Percentiles rank a stretch among this genome's conserved stretches.
phyloP scores from a whole-genome alignment of 2,329 filamentous ascomycete genomes.

The Diaporthe velutina region DNA sequence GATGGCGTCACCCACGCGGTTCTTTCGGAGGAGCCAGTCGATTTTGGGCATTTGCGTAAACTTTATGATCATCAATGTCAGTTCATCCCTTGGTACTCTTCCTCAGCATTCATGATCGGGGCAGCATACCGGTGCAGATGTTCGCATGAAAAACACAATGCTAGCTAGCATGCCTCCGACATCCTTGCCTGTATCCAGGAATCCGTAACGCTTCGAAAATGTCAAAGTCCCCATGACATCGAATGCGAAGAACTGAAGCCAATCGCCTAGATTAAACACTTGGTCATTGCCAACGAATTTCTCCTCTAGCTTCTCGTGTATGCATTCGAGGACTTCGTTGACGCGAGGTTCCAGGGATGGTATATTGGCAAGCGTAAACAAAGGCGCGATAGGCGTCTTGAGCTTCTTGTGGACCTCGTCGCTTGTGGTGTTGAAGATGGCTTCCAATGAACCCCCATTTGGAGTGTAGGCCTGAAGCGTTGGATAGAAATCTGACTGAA shows the following conservation, averaged over 20 bases:
- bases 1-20: constrained; percentile 12
- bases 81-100: background rate
- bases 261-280: constrained; percentile 42
- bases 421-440: constrained; percentile 49
- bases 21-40: constrained; percentile 21
- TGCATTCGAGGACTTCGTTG: constrained; percentile 41
- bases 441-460: constrained; percentile 40
- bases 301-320: constrained; percentile 42
- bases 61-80: background rate
- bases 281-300: constrained; percentile 33
- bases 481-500: constrained; percentile 46
- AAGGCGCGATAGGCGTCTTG: constrained; percentile 45
- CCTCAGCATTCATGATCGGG: background rate
- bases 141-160: constrained; percentile 44
- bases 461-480: constrained; percentile 44
- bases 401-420: constrained; percentile 47
- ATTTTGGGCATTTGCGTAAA: constrained; percentile 20
- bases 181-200: constrained; percentile 47
- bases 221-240: constrained; percentile 49
- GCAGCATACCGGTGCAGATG: constrained; percentile 43
- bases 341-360: constrained; percentile 43
- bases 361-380: constrained; percentile 44
- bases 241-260: constrained; percentile 50
- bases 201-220: constrained; percentile 48
- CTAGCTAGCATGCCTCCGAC: constrained; percentile 44